Base-by-base conservation (phyloP, 768 basidiomycete species). In the Kwoniella botswanensis region DNA sequence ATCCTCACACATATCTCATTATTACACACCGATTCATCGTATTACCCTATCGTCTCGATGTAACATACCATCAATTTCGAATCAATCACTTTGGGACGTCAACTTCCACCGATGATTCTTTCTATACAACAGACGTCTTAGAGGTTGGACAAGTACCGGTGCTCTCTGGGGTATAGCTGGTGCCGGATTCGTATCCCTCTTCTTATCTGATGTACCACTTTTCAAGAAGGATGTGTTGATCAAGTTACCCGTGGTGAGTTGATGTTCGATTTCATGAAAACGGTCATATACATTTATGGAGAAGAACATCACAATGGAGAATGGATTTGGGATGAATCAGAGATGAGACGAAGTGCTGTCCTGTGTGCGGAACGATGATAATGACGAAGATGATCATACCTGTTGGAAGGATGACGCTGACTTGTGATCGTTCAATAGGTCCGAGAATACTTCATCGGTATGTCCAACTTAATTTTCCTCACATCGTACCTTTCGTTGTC, bases 141-240 rank as follows among this genome's bases (percentile, higher is more conserved):
- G 54, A 29, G 58, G 71, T 15, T 79, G 71, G 67, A 65, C 71
- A 26, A 61, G 58, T 22, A 61, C 77, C 7, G 65, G 79, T 17
- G 57, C 65, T 15, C 58, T 79, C 55, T 82, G 81, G 81, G 81
- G 79, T 44, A 72, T 70, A 17, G 78, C 72, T 13, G 76, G 72
- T 52, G 81, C 73, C 22, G 67, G 65, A 9, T 78, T 75, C 54
- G 79, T 82, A 10, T 74, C 78, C 18, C 72, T 82, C 18, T 80
- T 80, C 71, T 68, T 80, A 57, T 71, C 71, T 65, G 73, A 73
- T 53, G 76, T 82, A 18, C 81, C 81, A 24, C 67, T 82, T 29
- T 82, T 75, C 76, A 71, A 79, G 70, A 78, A 78, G 63, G 81
- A 82, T 70, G 77, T 82, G 18, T 67, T 82, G 72, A 76, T 74